These are phyloP conservation scores for Trichosanthes truncata DNA, from an alignment of 306 rosid genomes.

Conservation along the genomic window DNA sequence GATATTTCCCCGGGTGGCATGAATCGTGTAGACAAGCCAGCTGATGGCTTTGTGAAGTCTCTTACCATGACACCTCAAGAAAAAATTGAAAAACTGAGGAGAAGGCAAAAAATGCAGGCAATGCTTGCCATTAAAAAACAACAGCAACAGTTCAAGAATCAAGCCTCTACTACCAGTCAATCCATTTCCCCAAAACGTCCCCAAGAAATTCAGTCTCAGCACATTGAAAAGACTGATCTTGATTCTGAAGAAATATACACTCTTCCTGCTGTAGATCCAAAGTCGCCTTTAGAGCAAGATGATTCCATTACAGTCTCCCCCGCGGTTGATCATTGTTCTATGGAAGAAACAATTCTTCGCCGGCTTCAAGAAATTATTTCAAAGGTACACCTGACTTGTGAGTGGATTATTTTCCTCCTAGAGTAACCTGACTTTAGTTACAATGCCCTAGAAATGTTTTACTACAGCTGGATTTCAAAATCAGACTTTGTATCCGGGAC, in stretches of 20 bases:
- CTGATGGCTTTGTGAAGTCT: constrained; percentile 31
- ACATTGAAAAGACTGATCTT: constrained; percentile 36
- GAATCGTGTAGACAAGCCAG: constrained; percentile 29
- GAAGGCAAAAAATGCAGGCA: constrained; percentile 93
- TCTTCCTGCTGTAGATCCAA: constrained; percentile 38
- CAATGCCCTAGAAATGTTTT: constrained; percentile 37
- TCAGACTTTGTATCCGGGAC: constrained; percentile 69
- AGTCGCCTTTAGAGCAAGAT: constrained; percentile 49
- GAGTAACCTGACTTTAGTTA: constrained; percentile 28
- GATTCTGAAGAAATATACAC: constrained; percentile 39
- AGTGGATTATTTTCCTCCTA: constrained; percentile 23
- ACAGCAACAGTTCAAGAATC: constrained; percentile 55
- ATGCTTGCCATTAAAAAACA: constrained; percentile 92
- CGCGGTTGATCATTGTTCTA: constrained; percentile 37
- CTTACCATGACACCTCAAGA: constrained; percentile 88
- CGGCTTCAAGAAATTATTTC: constrained; percentile 63
- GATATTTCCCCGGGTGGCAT: constrained; percentile 30
- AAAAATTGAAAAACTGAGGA: constrained; percentile 84
- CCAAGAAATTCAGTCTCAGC: constrained; percentile 41
- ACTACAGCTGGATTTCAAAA: constrained; percentile 71
- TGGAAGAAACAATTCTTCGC: constrained; percentile 50
- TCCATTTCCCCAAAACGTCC: constrained; percentile 27
- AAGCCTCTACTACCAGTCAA: constrained; percentile 33
- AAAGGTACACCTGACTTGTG: constrained; percentile 49
- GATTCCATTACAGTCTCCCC: constrained; percentile 56